Base-by-base conservation (phyloP, 306 rosid genomes). In the Sicyos baderoa region DNA sequence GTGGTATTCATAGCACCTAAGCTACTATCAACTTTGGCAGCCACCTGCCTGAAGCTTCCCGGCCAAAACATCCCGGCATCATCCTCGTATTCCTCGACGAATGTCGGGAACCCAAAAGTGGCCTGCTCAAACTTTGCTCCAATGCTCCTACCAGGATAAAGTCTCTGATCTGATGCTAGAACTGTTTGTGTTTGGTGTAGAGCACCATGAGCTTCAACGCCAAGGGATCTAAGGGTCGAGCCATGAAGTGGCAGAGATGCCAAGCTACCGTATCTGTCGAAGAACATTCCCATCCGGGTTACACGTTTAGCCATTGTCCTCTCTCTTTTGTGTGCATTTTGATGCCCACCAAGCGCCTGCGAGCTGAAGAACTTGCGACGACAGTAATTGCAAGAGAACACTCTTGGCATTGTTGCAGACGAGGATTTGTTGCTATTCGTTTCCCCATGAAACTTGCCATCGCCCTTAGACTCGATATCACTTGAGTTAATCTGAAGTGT, bases 301-400 rank as follows among this genome's bases (percentile, higher is more conserved):
- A 89, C 96, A 0, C 94, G 94, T 48, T 91, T 91, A 0, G 97
- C 96, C 91, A 91, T 86, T 42, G 96, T 86, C 57, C 97, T 81
- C 80, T 91, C 97, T 80, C 97, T 78, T 71, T 88, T 91, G 57
- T 91, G 97, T 60, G 97, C 97, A 68, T 91, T 91, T 71, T 91
- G 97, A 58, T 91, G 97, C 47, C 97, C 97, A 0, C 97, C 97
- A 2, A 91, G 77, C 1, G 97, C 97, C 85, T 91, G 97, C 0
- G 97, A 91, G 83, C 97, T 91, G 54, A 60, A 91, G 88, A 91
- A 91, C 74, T 88, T 88, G 54, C 97, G 84, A 79, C 81, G 68
- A 60, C 97, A 91, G 82, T 88, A 91, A 68, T 91, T 91, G 77
- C 97, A 91, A 18, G 94, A 84, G 89, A 91, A 91, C 52, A 88